Conservation (phyloP, 495 filamentous ascomycete genomes). For the Bathelium albidoporum region DNA sequence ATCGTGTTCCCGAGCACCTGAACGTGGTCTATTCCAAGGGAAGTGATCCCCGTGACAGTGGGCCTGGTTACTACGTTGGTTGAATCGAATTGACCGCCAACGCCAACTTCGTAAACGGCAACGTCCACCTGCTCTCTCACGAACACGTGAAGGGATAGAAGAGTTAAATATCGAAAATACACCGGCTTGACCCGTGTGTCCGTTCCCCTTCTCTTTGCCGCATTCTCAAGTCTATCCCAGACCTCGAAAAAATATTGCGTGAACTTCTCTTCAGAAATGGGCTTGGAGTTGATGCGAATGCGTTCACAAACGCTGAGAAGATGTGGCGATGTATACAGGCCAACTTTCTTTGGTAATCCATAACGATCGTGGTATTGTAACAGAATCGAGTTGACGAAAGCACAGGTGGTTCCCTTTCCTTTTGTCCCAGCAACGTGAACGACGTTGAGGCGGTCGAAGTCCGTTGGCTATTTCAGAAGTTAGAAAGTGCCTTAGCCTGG, state of each 20-base stretch:
- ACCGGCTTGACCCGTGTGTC: constrained; percentile 37
- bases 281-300: constrained; percentile 22
- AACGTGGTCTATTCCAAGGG: constrained; percentile 23
- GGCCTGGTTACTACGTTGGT: constrained; percentile 22
- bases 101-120: constrained; percentile 19
- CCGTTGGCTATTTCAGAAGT: background rate
- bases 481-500: too few relatives aligned
- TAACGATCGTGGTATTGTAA: constrained; percentile 18
- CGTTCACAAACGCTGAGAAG: constrained; percentile 14
- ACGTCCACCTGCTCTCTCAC: constrained; percentile 19
- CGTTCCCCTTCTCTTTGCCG: background rate
- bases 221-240: constrained; percentile 12
- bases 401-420: constrained; percentile 44
- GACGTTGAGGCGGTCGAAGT: constrained; percentile 27
- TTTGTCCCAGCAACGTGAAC: constrained; percentile 44
- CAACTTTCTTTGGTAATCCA: constrained; percentile 20
- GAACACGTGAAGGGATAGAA: constrained; percentile 22
- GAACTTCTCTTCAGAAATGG: constrained; percentile 14
- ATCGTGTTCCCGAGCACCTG: constrained; percentile 16
- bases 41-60: constrained; percentile 19
- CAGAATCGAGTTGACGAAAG: constrained; percentile 36
- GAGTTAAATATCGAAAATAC: constrained; percentile 41
- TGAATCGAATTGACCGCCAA: constrained; percentile 23
- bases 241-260: constrained; percentile 21
- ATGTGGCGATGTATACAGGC: constrained; percentile 25